Conservation (phyloP, 2,329 filamentous ascomycete genomes). For the Sclerotiophoma versabilis region DNA sequence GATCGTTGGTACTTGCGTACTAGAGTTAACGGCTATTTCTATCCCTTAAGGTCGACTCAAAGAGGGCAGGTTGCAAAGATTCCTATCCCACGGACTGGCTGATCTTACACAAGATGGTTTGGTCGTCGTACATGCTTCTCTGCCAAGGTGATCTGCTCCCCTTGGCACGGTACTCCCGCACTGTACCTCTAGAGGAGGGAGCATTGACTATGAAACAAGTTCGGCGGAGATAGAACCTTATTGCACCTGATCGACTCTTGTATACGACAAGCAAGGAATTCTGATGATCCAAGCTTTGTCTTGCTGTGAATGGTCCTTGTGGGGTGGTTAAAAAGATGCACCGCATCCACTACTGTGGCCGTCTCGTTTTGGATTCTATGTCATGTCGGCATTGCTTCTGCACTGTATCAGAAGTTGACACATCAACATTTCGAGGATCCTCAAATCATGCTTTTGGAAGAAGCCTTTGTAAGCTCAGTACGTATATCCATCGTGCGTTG, state of each 20-base stretch:
- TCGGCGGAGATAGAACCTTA: slow-evolving; percentile 2
- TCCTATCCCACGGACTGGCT: neutral
- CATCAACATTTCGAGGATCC: neutral
- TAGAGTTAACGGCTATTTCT: neutral
- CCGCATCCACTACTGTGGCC: too few relatives aligned
- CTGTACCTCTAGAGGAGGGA: neutral
- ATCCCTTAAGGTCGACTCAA: neutral
- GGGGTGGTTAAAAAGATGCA: neutral
- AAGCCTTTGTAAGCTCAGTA: neutral
- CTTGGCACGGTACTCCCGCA: slow-evolving; percentile 29
- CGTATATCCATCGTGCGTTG: neutral
- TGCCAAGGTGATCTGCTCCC: slow-evolving; percentile 30
- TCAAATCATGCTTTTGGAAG: neutral
- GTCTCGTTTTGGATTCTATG: neutral
- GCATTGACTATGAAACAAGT: slow-evolving; percentile 8
- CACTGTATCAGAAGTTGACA: neutral
- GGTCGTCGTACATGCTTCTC: slow-evolving; percentile 19
- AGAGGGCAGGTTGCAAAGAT: neutral
- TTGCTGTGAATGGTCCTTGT: neutral
- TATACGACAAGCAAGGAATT: slow-evolving; percentile 22
- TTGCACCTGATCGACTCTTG: slow-evolving; percentile 17
- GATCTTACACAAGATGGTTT: slow-evolving; percentile 19
- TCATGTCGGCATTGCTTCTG: neutral
- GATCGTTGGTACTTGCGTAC: too few relatives aligned
- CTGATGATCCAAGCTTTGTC: neutral